These are phyloP conservation scores for Penicillium simplicissimum DNA, from an alignment of 495 filamentous ascomycete genomes.

Conservation along the genomic window DNA sequence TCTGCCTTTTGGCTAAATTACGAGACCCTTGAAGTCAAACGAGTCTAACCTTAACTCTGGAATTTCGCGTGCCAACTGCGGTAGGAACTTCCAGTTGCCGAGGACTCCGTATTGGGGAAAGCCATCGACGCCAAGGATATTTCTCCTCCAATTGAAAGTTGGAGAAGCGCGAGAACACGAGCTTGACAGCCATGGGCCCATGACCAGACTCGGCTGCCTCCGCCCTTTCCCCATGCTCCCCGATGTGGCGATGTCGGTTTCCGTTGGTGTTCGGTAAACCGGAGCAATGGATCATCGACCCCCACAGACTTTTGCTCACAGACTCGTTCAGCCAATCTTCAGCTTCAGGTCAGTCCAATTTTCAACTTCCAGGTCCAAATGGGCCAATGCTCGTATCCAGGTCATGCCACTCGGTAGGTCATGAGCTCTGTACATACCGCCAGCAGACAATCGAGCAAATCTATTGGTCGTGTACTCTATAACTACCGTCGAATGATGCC, in stretches of 20 bases:
- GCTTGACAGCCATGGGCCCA: too few species aligned
- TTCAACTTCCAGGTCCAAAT: background rate
- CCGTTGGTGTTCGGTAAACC: background rate
- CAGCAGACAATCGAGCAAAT: too few species aligned
- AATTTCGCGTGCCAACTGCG: background rate
- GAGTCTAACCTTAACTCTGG: background rate
- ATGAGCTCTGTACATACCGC: background rate
- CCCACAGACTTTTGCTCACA: background rate
- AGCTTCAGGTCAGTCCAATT: background rate
- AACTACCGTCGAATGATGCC: background rate
- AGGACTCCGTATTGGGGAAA: background rate
- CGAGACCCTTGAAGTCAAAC: background rate
- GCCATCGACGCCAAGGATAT: background rate
- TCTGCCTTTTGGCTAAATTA: conserved; percentile 1
- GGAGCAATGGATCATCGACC: background rate
- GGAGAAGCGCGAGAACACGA: background rate
- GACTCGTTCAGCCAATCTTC: background rate
- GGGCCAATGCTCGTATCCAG: background rate
- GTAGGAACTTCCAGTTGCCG: background rate
- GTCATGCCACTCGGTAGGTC: background rate
- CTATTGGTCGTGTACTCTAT: too few species aligned
- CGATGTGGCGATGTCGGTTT: background rate
- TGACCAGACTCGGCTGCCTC: background rate
- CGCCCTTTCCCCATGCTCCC: background rate
- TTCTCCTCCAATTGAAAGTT: background rate